A percentile compares a stretch with the other conserved stretches of the same genome.
These are phyloP conservation scores for Bocquillonia castaneifolia DNA, from an alignment of 441 rosid genomes.

Conservation along the genomic window DNA sequence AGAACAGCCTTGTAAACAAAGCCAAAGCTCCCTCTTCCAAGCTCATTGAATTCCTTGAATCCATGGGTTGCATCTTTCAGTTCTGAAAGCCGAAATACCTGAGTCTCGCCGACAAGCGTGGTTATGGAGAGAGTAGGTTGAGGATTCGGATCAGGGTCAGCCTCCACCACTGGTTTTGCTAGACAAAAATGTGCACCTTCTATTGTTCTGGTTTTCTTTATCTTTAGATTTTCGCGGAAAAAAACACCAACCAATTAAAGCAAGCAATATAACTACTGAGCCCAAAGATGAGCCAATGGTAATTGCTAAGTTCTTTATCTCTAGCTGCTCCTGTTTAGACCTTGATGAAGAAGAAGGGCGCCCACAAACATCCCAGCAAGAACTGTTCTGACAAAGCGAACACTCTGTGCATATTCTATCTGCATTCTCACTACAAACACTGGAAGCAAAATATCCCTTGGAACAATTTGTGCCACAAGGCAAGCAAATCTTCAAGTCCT, in stretches of 20 bases:
- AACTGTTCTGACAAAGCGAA: constrained; percentile 88
- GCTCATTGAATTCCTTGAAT: constrained; percentile 87
- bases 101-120: constrained; percentile 53
- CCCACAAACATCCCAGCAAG: constrained; percentile 67
- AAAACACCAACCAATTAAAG: constrained; percentile 49
- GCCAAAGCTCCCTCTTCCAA: constrained; percentile 87
- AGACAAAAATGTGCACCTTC: too few relatives aligned
- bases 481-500: constrained; percentile 59
- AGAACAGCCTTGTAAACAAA: constrained; percentile 81
- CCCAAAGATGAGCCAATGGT: constrained; percentile 39
- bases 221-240: constrained; percentile 36
- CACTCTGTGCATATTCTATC: constrained; percentile 79
- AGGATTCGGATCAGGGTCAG: constrained; percentile 33
- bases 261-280: constrained; percentile 34
- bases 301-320: constrained; percentile 25
- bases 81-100: constrained; percentile 72
- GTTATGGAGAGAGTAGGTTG: constrained; percentile 36
- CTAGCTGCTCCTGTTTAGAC: constrained; percentile 18
- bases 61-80: constrained; percentile 89
- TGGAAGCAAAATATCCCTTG: constrained; percentile 70
- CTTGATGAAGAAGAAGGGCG: constrained; percentile 29
- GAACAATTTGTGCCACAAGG: constrained; percentile 80
- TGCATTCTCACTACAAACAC: constrained; percentile 53
- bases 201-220: constrained; percentile 33
- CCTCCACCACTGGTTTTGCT: constrained; percentile 48